Conservation (phyloP, 257 asterid species). For the Solanum sejunctum region DNA sequence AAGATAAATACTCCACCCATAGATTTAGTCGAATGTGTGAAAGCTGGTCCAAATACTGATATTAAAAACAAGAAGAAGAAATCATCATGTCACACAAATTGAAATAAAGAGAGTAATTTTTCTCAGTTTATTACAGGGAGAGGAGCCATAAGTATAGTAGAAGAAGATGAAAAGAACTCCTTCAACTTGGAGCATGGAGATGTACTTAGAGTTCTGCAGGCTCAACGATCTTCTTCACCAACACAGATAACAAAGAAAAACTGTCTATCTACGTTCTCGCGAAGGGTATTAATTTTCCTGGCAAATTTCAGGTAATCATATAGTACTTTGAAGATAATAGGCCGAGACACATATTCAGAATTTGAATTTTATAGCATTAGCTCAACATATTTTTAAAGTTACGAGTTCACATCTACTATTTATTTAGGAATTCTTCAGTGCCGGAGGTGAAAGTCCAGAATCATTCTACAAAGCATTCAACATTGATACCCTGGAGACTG, state of each 20-base stretch:
- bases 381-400: not conserved
- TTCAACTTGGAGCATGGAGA: conserved; percentile 27
- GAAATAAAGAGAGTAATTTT: not conserved
- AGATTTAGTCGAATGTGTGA: too few relatives aligned
- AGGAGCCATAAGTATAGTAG: conserved; percentile 12
- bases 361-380: not conserved
- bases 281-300: conserved; percentile 26
- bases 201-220: conserved; percentile 27
- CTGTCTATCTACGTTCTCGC: conserved; percentile 16
- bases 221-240: conserved; percentile 16
- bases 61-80: too few relatives aligned
- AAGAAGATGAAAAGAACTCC: conserved; percentile 10
- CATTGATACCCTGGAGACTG: conserved; percentile 32
- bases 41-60: too few relatives aligned
- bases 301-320: conserved; percentile 17
- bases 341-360: too few relatives aligned
- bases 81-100: not conserved
- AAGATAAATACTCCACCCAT: too few relatives aligned
- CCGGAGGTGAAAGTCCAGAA: conserved; percentile 26
- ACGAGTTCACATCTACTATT: not conserved
- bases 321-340: too few relatives aligned
- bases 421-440: conserved; percentile 29
- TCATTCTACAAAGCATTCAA: conserved; percentile 32
- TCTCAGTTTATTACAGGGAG: conserved; percentile 5
- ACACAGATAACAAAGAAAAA: conserved; percentile 15